These are phyloP conservation scores for Puccinia coronata DNA, from an alignment of 1,284 basidiomycete species.

Conservation along the genomic window DNA sequence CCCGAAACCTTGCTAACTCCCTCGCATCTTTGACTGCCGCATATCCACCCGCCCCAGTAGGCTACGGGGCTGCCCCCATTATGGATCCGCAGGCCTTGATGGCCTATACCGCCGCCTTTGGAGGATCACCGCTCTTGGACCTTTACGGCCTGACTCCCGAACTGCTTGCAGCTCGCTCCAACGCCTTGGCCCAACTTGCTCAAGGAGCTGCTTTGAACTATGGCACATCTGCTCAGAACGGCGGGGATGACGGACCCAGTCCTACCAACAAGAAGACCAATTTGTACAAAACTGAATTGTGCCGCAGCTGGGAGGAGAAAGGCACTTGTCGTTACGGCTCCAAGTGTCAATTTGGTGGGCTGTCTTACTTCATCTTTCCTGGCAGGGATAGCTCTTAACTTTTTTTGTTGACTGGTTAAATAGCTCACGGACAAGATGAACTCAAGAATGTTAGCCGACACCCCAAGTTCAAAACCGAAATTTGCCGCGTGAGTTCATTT, in stretches of 20 bases:
- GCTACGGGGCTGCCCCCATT: not conserved
- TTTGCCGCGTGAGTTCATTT: slow-evolving; percentile 20
- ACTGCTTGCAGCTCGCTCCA: not conserved
- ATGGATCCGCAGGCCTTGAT: slow-evolving; percentile 27
- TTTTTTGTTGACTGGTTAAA: too few species aligned
- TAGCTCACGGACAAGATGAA: slow-evolving; percentile 78
- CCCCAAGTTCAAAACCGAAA: slow-evolving; percentile 64
- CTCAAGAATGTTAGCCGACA: slow-evolving; percentile 76
- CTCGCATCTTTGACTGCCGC: not conserved
- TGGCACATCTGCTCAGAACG: not conserved
- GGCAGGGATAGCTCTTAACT: slow-evolving; percentile 48
- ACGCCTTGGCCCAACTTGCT: slow-evolving; percentile 11
- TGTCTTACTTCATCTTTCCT: too few species aligned
- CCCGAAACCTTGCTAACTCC: not conserved
- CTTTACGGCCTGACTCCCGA: slow-evolving; percentile 18
- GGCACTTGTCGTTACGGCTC: slow-evolving; percentile 79
- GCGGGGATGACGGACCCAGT: not conserved
- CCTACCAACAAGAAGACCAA: slow-evolving; percentile 45
- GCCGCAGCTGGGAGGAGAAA: slow-evolving; percentile 90
- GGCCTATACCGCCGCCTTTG: slow-evolving; percentile 24
- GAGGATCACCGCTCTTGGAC: not conserved
- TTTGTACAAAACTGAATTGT: slow-evolving; percentile 69
- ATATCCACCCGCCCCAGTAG: not conserved
- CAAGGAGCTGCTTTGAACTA: not conserved
- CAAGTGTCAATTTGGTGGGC: slow-evolving; percentile 75